Conservation (phyloP, 2,329 filamentous ascomycete genomes). For the Cladobotryum protrusum region DNA sequence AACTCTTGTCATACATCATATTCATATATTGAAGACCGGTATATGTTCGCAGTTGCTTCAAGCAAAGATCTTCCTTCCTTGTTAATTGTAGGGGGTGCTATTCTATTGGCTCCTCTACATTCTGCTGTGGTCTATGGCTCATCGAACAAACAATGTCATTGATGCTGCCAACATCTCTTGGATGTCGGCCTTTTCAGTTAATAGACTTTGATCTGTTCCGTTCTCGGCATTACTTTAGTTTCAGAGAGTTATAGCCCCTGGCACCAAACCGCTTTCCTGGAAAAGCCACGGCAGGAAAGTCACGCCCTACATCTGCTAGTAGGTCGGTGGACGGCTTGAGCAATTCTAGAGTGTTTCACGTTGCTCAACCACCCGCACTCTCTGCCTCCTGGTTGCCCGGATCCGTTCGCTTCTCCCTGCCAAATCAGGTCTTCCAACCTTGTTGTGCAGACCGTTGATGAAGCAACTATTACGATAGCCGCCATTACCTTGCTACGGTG, state of each 20-base stretch:
- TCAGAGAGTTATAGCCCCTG: constrained; percentile 1
- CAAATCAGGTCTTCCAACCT: constrained; percentile 18
- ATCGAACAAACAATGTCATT: too few relatives aligned
- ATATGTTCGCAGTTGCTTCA: too few relatives aligned
- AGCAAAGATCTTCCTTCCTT: too few relatives aligned
- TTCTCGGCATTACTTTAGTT: constrained; percentile 1
- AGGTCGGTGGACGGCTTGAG: constrained; percentile 5
- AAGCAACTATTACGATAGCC: constrained; percentile 10
- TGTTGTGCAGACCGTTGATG: constrained; percentile 3
- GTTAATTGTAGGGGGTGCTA: too few relatives aligned
- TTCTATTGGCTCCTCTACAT: too few relatives aligned
- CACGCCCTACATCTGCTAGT: background rate
- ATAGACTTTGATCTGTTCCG: background rate
- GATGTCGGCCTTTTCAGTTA: background rate
- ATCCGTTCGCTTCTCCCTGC: constrained; percentile 23
- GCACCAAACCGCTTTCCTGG: constrained; percentile 1
- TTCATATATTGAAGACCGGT: too few relatives aligned
- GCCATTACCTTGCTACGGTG: background rate
- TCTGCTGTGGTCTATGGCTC: too few relatives aligned
- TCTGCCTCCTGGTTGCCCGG: constrained; percentile 9
- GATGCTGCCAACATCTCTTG: too few relatives aligned
- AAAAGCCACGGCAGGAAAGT: constrained; percentile 1
- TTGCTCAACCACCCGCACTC: constrained; percentile 3
- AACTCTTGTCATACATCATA: too few relatives aligned
- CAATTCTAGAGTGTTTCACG: constrained; percentile 1